Evolutionary conservation across 2,329 filamentous ascomycete genomes (phyloP).

Genomic region (Aspergillus japonicus): DNA sequence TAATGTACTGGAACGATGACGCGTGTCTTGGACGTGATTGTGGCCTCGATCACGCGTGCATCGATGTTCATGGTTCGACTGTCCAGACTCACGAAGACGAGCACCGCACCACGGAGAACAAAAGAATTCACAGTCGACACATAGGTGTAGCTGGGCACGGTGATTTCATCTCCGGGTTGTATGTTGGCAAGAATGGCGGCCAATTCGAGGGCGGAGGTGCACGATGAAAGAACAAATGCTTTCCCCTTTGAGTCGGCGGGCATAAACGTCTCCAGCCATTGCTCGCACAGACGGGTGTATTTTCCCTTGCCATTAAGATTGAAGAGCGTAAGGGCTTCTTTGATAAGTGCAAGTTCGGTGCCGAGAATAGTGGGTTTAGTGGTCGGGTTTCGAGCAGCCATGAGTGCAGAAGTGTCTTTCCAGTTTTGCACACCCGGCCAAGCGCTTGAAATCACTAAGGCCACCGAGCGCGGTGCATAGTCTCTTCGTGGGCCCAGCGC

Average conservation of each 20-base stretch:
- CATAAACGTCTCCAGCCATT: constrained; percentile 14
- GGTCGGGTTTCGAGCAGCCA: constrained; percentile 2
- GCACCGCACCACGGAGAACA: constrained; percentile 12
- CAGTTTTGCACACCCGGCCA: too few species aligned
- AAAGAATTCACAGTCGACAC: constrained; percentile 14
- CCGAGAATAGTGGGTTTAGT: constrained; percentile 6
- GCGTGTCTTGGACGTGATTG: constrained; percentile 13
- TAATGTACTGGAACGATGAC: constrained; percentile 19
- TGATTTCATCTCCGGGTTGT: constrained; percentile 16
- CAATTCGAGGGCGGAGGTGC: constrained; percentile 17
- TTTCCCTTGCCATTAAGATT: constrained; percentile 11
- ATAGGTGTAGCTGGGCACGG: constrained; percentile 18
- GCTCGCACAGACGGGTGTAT: constrained; percentile 12
- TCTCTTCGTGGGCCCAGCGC: background rate
- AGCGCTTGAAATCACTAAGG: background rate
- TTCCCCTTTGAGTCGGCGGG: background rate
- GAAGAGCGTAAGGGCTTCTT: background rate
- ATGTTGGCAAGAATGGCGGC: constrained; percentile 12
- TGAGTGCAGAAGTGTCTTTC: too few species aligned
- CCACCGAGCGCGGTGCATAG: background rate
- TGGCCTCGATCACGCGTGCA: constrained; percentile 1
- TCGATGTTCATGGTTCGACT: constrained; percentile 17
- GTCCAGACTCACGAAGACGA: constrained; percentile 18
- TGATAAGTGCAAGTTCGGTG: constrained; percentile 6
- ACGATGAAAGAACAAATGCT: constrained; percentile 12